A percentile compares a stretch with the other conserved stretches of the same genome.
Conservation (phyloP, 768 basidiomycete genomes). For the Bullera alba region DNA sequence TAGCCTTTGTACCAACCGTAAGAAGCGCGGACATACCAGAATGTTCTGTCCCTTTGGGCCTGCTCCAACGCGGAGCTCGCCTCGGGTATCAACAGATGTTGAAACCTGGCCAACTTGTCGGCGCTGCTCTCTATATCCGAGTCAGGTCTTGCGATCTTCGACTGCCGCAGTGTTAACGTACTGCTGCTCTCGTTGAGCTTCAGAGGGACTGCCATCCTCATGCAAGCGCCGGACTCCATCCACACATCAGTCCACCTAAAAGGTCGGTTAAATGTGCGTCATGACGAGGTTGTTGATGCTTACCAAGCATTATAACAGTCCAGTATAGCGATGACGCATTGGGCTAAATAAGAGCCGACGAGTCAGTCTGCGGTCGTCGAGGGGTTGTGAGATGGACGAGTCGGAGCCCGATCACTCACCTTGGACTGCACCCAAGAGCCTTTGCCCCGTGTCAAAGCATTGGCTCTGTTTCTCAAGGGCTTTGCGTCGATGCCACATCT, state of each 20-base stretch:
- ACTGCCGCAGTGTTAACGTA: too few species aligned
- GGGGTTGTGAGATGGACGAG: too few species aligned
- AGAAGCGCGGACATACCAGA: slow-evolving; percentile 30
- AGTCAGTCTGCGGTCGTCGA: too few species aligned
- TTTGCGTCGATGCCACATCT: slow-evolving; percentile 35
- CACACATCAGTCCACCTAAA: slow-evolving; percentile 34
- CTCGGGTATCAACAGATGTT: slow-evolving; percentile 10
- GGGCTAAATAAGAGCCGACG: slow-evolving; percentile 15
- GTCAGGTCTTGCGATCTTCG: too few species aligned
- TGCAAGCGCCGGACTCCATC: slow-evolving; percentile 21
- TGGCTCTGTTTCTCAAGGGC: slow-evolving; percentile 14
- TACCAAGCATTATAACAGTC: slow-evolving; percentile 30
- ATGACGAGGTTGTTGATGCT: not conserved
- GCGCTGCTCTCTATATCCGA: not conserved
- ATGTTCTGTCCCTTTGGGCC: slow-evolving; percentile 30
- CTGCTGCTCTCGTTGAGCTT: slow-evolving; percentile 16
- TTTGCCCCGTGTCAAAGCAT: slow-evolving; percentile 20
- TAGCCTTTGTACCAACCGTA: not conserved
- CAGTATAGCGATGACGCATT: slow-evolving; percentile 7
- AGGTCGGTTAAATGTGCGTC: not conserved
- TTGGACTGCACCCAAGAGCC: slow-evolving; percentile 25
- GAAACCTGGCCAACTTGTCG: slow-evolving; percentile 1
- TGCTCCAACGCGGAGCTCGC: slow-evolving; percentile 15
- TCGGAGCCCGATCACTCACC: slow-evolving; percentile 4
- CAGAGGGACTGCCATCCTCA: slow-evolving; percentile 26